Evolutionary conservation across 768 basidiomycete species (phyloP).

Genomic region (Boletus insuetus): DNA sequence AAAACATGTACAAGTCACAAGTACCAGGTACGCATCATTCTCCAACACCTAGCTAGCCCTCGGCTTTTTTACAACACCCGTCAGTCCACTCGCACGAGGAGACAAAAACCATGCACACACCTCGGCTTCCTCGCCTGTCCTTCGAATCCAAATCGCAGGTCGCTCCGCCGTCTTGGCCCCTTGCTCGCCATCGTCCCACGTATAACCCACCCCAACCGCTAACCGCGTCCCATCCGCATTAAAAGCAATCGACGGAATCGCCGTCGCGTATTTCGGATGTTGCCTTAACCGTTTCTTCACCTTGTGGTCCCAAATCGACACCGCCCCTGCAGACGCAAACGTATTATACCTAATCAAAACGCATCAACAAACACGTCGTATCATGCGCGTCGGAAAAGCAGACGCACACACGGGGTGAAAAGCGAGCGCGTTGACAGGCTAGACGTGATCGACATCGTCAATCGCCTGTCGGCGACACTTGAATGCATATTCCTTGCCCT

Average conservation of each 20-base stretch:
- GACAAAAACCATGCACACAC: slow-evolving; percentile 33
- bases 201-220: slow-evolving; percentile 84
- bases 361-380: too few relatives aligned
- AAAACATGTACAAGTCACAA: too few relatives aligned
- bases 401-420: slow-evolving; percentile 79
- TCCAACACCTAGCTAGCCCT: slow-evolving; percentile 11
- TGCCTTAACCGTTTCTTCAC: slow-evolving; percentile 94
- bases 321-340: slow-evolving; percentile 91
- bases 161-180: slow-evolving; percentile 63
- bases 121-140: slow-evolving; percentile 76
- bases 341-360: slow-evolving; percentile 68
- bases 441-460: slow-evolving; percentile 91
- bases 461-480: slow-evolving; percentile 92
- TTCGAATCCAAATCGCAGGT: slow-evolving; percentile 60
- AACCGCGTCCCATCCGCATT: slow-evolving; percentile 79
- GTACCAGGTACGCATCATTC: too few relatives aligned
- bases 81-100: neutral
- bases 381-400: too few relatives aligned
- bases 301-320: slow-evolving; percentile 96
- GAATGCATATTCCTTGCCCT: slow-evolving; percentile 85
- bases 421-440: slow-evolving; percentile 92
- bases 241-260: slow-evolving; percentile 80
- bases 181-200: slow-evolving; percentile 84
- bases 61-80: slow-evolving; percentile 5
- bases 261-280: slow-evolving; percentile 72